These are phyloP conservation scores for Cryptosporidium tyzzeri DNA, from an alignment of 169 alveolate species.

Conservation along the genomic window DNA sequence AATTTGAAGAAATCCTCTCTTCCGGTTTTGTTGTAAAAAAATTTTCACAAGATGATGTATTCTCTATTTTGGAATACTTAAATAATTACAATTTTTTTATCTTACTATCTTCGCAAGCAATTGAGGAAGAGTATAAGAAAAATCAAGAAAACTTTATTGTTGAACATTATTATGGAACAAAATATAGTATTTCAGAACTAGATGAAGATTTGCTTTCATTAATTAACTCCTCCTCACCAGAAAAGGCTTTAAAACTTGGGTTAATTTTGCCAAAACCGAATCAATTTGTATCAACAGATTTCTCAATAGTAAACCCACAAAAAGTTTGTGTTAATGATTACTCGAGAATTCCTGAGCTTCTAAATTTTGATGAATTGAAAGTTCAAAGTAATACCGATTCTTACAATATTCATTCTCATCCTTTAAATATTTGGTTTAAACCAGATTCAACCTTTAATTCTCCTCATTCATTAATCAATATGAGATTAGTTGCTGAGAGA, in stretches of 20 bases:
- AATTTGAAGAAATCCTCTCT: conserved; percentile 38
- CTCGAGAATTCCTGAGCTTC: conserved; percentile 35
- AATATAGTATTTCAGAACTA: conserved; percentile 41
- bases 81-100: conserved; percentile 26
- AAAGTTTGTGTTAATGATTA: conserved; percentile 26
- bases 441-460: conserved; percentile 53
- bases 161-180: conserved; percentile 42
- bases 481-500: conserved; percentile 31
- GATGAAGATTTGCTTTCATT: background rate
- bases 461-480: conserved; percentile 59
- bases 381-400: background rate
- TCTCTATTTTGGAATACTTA: conserved; percentile 23
- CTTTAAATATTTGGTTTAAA: conserved; percentile 52
- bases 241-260: conserved; percentile 35
- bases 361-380: conserved; percentile 1
- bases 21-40: conserved; percentile 32
- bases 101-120: conserved; percentile 19
- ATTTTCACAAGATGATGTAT: conserved; percentile 32
- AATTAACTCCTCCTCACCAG: background rate
- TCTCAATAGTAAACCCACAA: conserved; percentile 47
- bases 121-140: conserved; percentile 21
- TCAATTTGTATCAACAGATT: conserved; percentile 68
- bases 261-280: conserved; percentile 54
- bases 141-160: conserved; percentile 19
- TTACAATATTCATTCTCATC: background rate